Base-by-base conservation (phyloP, 352 stramenopile species). In the Phytophthora idaei region DNA sequence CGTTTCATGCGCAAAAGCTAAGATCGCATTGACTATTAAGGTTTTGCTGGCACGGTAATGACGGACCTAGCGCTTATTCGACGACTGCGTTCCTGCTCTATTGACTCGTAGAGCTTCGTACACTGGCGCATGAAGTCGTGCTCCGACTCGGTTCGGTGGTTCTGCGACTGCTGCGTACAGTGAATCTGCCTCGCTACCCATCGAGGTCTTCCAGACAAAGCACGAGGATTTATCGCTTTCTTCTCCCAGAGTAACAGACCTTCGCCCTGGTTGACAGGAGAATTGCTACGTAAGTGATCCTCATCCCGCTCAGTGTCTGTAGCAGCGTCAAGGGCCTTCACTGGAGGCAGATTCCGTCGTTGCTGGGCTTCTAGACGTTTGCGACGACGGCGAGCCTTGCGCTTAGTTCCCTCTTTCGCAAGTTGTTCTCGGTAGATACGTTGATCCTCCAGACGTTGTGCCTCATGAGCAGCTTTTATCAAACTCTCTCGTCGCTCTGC, bases 371-470 rank as follows among this genome's bases (percentile, higher is more conserved):
- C 62, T 21, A 79, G 59, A 14, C 82, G 80, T 14, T 74, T 57
- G 14, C 42, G 67, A 17, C 68, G 76, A 31, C 72, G 69, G 0
- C 64, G 67, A 52, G 77, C 64, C 27, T 85, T 89, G 42, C 73
- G 80, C 37, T 81, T 82, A 7, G 64, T 56, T 17, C 72, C 79
- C 56, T 89, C 72, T 15, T 66, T 58, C 0, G 70, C 73, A 10
- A 89, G 70, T 14, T 81, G 76, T 17, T 73, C 69, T 25, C 75
- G 67, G 34, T 89, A 89, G 7, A 85, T 54, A 6, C 67, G 65
- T 64, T 89, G 82, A 15, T 84, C 78, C n/a, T 83, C 69, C 17
- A 89, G 74, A 17, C 76, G 73, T 32, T 71, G 63, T 15, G 57
- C 46, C 41, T 87, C 75, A 3, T 86, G 62, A 21, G 74, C 60